Evolutionary conservation across 768 basidiomycete genomes (phyloP).

Genomic region (Collybia nuda): DNA sequence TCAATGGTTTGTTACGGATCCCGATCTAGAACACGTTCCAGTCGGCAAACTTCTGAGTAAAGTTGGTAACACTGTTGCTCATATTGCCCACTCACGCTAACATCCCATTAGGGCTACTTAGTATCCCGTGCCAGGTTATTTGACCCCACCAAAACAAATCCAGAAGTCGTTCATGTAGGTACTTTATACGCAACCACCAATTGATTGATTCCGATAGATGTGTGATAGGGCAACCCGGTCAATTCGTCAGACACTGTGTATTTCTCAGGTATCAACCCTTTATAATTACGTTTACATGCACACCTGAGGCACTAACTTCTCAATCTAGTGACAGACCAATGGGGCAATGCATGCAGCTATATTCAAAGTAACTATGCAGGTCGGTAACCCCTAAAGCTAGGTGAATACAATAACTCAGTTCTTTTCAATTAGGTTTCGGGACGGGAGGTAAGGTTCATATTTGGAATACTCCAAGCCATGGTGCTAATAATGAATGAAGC

Average conservation of each 20-base stretch:
- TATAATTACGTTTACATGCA: neutral
- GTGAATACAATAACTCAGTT: neutral
- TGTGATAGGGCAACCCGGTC: conserved; percentile 71
- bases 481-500: conserved; percentile 43
- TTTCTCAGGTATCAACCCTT: conserved; percentile 61
- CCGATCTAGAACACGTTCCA: conserved; percentile 73
- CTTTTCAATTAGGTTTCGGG: conserved; percentile 66
- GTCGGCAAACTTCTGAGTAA: conserved; percentile 84
- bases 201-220: conserved; percentile 6
- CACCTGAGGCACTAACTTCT: neutral
- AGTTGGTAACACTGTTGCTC: conserved; percentile 33
- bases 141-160: conserved; percentile 63
- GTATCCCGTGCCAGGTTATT: conserved; percentile 78
- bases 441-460: conserved; percentile 59
- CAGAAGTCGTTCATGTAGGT: conserved; percentile 64
- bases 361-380: conserved; percentile 90
- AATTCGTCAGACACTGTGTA: conserved; percentile 94
- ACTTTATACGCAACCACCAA: neutral
- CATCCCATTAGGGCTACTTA: conserved; percentile 70
- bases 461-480: neutral
- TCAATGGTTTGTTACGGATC: conserved; percentile 91
- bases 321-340: conserved; percentile 71
- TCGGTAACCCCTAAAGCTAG: conserved; percentile 24
- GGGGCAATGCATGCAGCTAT: conserved; percentile 88
- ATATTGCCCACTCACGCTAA: neutral